Evolutionary conservation across 225 moss, liverwort and hornwort genomes (phyloP).

Genomic region (Polytrichum commune): DNA sequence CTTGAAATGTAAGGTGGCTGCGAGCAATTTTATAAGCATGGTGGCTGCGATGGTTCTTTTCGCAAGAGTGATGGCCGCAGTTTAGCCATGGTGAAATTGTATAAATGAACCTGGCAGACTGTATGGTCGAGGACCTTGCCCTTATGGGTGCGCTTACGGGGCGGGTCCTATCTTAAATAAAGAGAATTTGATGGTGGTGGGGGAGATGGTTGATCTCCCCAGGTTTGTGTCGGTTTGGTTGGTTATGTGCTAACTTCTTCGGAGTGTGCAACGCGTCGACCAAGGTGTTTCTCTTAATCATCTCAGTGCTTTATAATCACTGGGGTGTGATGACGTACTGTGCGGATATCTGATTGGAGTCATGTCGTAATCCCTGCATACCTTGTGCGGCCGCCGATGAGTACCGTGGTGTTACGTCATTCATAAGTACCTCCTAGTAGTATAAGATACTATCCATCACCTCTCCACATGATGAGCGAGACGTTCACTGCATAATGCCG

Average conservation of each 20-base stretch:
- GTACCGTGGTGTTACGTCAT: too few relatives aligned
- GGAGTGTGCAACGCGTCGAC: slow-evolving; percentile 5
- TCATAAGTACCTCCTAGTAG: too few relatives aligned
- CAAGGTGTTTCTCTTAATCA: not conserved
- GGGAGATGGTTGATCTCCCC: slow-evolving; percentile 22
- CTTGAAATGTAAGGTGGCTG: too few relatives aligned
- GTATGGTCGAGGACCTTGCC: slow-evolving; percentile 27
- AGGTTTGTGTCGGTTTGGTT: slow-evolving; percentile 28
- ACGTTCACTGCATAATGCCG: not conserved
- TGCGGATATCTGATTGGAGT: too few relatives aligned
- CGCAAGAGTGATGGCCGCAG: slow-evolving; percentile 1
- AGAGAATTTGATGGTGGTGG: slow-evolving; percentile 13
- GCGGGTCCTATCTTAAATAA: slow-evolving; percentile 45
- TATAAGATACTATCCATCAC: too few relatives aligned
- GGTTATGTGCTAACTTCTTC: slow-evolving; percentile 15
- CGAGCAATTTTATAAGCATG: too few relatives aligned
- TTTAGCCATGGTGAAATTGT: slow-evolving; percentile 19
- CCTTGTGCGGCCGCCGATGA: too few relatives aligned
- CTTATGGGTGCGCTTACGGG: slow-evolving; percentile 54
- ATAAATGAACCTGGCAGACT: slow-evolving; percentile 22
- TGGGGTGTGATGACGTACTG: too few relatives aligned
- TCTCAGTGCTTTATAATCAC: not conserved
- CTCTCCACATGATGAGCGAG: too few relatives aligned
- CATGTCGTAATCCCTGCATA: too few relatives aligned
- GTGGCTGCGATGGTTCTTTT: too few relatives aligned